phyloP scores from a whole-genome alignment of 345 rosid genomes.

The Chamaenerion angustifolium region DNA sequence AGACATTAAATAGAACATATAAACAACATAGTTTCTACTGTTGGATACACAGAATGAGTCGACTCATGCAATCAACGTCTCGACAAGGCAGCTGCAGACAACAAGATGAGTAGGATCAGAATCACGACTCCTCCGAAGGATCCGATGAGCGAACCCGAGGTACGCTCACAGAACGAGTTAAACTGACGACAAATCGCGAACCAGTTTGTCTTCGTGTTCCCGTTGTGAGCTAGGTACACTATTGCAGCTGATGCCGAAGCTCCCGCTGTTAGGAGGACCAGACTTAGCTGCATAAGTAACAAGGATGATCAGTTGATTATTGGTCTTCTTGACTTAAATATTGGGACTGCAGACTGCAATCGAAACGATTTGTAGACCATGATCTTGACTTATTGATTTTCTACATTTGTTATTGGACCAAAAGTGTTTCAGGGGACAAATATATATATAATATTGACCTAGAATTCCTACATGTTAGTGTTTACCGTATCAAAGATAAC shows the following conservation, averaged over 20 bases:
- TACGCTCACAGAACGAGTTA: slow-evolving; percentile 67
- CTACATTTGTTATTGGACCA: too few species aligned
- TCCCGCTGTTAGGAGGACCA: slow-evolving; percentile 50
- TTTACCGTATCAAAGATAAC: slow-evolving; percentile 19
- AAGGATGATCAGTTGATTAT: too few species aligned
- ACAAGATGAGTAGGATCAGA: slow-evolving; percentile 30
- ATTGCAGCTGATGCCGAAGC: slow-evolving; percentile 75
- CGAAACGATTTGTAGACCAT: too few species aligned
- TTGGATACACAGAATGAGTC: too few species aligned
- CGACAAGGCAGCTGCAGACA: slow-evolving; percentile 43
- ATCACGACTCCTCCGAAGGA: slow-evolving; percentile 34
- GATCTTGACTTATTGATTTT: too few species aligned
- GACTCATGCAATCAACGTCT: slow-evolving; percentile 19
- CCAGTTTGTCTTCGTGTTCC: slow-evolving; percentile 63
- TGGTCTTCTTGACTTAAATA: too few species aligned
- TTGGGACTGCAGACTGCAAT: too few species aligned
- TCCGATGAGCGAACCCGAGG: slow-evolving; percentile 62
- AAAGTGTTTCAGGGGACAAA: too few species aligned
- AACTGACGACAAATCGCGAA: slow-evolving; percentile 60
- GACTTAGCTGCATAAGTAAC: slow-evolving; percentile 27
- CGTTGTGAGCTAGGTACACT: slow-evolving; percentile 65
- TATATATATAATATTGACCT: too few species aligned
- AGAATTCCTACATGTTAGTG: too few species aligned
- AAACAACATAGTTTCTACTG: too few species aligned
- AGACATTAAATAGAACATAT: too few species aligned